A percentile compares a stretch with the other conserved stretches of the same genome.
Conservation (phyloP, 768 basidiomycete genomes). For the Termitomyces sp. region DNA sequence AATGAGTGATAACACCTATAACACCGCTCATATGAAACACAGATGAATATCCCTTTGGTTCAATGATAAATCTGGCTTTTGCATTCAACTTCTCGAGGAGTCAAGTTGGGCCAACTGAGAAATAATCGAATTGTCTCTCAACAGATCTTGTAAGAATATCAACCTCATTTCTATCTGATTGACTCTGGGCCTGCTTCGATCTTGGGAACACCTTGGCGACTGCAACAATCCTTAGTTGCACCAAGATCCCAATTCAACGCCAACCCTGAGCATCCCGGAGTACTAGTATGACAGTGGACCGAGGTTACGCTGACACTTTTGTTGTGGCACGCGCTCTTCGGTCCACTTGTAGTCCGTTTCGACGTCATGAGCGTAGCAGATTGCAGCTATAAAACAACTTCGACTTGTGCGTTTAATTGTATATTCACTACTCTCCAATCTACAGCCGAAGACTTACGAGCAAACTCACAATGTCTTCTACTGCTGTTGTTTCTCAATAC, state of each 20-base stretch:
- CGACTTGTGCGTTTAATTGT: background rate
- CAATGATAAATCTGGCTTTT: background rate
- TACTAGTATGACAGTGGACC: background rate
- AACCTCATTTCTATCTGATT: background rate
- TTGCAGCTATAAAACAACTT: background rate
- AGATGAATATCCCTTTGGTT: background rate
- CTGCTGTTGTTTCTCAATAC: slow-evolving; percentile 1
- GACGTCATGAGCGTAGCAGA: background rate
- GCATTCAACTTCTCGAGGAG: background rate
- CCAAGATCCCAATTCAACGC: background rate
- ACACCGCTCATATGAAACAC: background rate
- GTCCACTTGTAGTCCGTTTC: background rate
- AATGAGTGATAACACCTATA: background rate
- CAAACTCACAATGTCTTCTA: slow-evolving; percentile 5
- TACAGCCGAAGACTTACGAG: background rate
- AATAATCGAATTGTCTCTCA: background rate
- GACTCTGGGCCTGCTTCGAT: background rate
- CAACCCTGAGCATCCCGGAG: background rate
- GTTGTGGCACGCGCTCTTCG: background rate
- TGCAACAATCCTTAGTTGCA: background rate
- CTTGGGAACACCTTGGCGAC: background rate
- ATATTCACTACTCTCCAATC: background rate
- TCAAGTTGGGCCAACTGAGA: no score
- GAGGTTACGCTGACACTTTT: background rate
- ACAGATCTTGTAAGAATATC: background rate